Evolutionary conservation across 768 basidiomycete species (phyloP), one percentile per base, ranked within the genome.

Genomic region (Suillus occidentalis): DNA sequence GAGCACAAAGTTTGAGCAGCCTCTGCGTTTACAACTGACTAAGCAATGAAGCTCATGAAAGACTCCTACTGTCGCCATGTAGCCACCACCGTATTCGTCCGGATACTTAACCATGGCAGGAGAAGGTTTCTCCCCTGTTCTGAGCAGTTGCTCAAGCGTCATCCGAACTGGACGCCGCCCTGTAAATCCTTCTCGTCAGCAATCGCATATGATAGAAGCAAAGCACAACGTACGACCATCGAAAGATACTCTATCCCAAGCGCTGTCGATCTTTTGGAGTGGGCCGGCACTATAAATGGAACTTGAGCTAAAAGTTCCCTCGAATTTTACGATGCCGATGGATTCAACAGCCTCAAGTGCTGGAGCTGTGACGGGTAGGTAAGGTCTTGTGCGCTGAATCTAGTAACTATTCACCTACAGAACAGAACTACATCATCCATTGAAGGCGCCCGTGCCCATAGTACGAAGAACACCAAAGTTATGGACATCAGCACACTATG

Each of bases 11-110:
- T 31, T 25, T 20, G 31, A n/a, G 22, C 28, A 25, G 22, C 20
- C 28, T 20, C 14, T 9, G 7, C 13, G 31, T 18, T 31, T 42
- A 39, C 20, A 58, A 42, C 43, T 34, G 31, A 67, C 67, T 39
- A 67, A 13, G 49, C 65, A 68, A 50, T 66, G 67, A 37, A 68
- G 8, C 43, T 63, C 59, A 47, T 66, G 67, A 37, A 63, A 56
- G 28, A 56, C 57, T 42, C 66, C 67, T 9, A 68, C 13, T 3
- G 66, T 43, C 2, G 62, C 62, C 65, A 68, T 64, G 39, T 66
- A 66, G 4, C 67, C 67, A 12, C 67, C 67, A 9, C 67, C 67
- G n/a, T 68, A 59, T 53, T 66, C 58, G 5, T 66, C 65, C 9
- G 42, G 52, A 37, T 60, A 68, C 56, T 53, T 66, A 45, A 37